These are phyloP conservation scores for Fusarium sp. DNA, from an alignment of 2,329 filamentous ascomycete genomes.

Conservation along the genomic window DNA sequence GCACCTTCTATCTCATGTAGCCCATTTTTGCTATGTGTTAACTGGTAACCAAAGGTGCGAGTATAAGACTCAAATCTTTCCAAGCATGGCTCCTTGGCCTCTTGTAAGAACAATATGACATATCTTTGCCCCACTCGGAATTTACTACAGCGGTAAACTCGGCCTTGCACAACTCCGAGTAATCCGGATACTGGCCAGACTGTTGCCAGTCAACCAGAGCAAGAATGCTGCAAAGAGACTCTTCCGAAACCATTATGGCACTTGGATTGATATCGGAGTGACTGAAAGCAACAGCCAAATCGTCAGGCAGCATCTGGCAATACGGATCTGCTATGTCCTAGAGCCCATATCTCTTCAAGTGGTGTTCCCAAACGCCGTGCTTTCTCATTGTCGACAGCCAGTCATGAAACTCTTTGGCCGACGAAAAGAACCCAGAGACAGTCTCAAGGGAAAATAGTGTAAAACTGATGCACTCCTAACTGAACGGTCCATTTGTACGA, in stretches of 20 bases:
- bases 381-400: constrained; percentile 16
- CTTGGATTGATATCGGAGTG: constrained; percentile 18
- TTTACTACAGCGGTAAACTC: background rate
- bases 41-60: background rate
- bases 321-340: constrained; percentile 15
- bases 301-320: background rate
- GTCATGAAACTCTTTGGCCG: constrained; percentile 20
- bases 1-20: background rate
- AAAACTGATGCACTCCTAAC: no score
- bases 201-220: background rate
- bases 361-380: background rate
- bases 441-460: no score
- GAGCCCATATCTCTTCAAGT: background rate
- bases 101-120: background rate
- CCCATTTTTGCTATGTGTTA: no score
- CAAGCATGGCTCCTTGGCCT: background rate
- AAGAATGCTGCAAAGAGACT: background rate
- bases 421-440: no score
- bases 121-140: background rate
- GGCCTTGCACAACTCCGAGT: background rate
- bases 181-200: background rate
- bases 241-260: constrained; percentile 22
- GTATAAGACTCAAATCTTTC: background rate
- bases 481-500: no score
- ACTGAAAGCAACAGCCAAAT: background rate